These are phyloP conservation scores for Daldinia childiae DNA, from an alignment of 495 filamentous ascomycete species.

Conservation along the genomic window DNA sequence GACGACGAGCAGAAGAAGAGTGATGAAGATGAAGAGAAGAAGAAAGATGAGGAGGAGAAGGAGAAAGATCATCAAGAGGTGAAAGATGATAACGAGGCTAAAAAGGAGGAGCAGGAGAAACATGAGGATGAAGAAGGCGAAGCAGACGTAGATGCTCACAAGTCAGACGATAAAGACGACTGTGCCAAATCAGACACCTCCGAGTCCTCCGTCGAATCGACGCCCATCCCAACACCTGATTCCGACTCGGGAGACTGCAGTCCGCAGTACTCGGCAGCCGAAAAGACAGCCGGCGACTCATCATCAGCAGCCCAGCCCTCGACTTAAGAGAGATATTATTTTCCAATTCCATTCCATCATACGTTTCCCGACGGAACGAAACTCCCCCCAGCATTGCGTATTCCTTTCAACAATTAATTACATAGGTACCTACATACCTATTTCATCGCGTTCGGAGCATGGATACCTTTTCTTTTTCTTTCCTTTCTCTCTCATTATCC, in stretches of 20 bases:
- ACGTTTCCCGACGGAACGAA: background rate
- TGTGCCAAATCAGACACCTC: constrained; percentile 42
- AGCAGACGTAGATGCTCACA: constrained; percentile 26
- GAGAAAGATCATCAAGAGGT: constrained; percentile 23
- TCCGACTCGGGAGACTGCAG: constrained; percentile 39
- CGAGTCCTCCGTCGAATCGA: constrained; percentile 35
- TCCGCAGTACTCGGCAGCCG: constrained; percentile 29
- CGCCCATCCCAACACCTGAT: constrained; percentile 39
- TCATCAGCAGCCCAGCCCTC: constrained; percentile 9
- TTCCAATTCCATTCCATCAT: background rate
- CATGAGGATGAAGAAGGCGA: constrained; percentile 8
- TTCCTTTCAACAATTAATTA: background rate
- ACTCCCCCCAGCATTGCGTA: constrained; percentile 13
- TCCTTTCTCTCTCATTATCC: background rate
- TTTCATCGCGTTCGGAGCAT: constrained; percentile 5
- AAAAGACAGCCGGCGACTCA: background rate
- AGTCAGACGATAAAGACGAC: constrained; percentile 28
- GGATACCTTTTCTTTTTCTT: constrained; percentile 12
- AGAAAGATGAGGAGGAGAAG: constrained; percentile 40
- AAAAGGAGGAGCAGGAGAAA: constrained; percentile 14
- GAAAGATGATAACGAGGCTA: constrained; percentile 23
- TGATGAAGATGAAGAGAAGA: constrained; percentile 15
- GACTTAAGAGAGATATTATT: background rate
- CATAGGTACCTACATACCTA: background rate
- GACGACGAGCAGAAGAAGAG: constrained; percentile 35